Evolutionary conservation across 2,329 filamentous ascomycete genomes (phyloP).

Genomic region (Aspergillus spinulosporus): DNA sequence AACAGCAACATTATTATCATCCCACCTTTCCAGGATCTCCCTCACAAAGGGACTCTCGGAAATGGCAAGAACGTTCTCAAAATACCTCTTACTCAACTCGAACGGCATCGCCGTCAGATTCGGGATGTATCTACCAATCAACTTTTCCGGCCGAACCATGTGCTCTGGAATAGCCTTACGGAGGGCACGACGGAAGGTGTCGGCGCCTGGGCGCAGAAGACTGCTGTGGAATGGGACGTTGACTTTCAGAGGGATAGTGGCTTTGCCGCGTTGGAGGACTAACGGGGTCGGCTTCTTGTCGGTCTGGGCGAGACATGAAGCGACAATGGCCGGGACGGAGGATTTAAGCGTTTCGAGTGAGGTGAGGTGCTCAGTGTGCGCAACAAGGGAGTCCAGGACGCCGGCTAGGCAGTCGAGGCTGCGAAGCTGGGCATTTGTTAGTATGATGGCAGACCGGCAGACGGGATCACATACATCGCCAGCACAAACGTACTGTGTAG

Average conservation of each 20-base stretch:
- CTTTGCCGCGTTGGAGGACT: conserved; percentile 89
- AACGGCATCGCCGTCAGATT: conserved; percentile 99
- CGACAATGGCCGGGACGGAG: not conserved
- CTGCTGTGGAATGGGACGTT: conserved; percentile 99
- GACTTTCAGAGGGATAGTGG: conserved; percentile 92
- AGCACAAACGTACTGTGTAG: conserved; percentile 66
- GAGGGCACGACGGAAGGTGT: conserved; percentile 96
- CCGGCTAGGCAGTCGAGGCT: conserved; percentile 68
- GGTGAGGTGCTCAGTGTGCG: conserved; percentile 75
- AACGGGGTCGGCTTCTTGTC: conserved; percentile 84
- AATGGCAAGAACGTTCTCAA: conserved; percentile 57
- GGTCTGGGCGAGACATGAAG: conserved; percentile 60
- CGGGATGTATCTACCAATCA: conserved; percentile 98
- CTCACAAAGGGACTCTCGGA: too few species aligned
- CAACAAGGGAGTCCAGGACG: conserved; percentile 92
- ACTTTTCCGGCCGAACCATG: conserved; percentile 92
- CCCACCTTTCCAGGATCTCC: too few species aligned
- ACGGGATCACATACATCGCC: conserved; percentile 49
- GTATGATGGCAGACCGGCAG: conserved; percentile 12
- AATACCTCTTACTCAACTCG: conserved; percentile 96
- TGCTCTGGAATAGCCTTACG: conserved; percentile 99
- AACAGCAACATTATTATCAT: too few species aligned
- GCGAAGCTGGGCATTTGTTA: conserved; percentile 48
- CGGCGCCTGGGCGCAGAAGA: conserved; percentile 94
- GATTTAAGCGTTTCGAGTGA: not conserved